Percentiles rank a stretch among this genome's conserved stretches.
phyloP scores from a whole-genome alignment of 2,329 filamentous ascomycete species.

The Trichoderma sp. region DNA sequence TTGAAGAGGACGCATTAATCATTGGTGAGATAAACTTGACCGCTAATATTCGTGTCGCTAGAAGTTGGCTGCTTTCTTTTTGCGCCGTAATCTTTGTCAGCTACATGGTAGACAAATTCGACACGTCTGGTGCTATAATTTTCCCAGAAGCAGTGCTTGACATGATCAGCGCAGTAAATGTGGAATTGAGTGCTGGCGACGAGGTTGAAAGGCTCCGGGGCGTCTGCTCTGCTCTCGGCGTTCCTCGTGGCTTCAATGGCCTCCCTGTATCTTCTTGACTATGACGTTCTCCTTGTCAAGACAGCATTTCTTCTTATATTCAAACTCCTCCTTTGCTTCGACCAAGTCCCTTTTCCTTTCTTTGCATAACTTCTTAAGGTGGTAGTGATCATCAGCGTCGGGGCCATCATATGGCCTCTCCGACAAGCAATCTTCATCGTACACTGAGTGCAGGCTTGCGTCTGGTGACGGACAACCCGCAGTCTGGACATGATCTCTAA shows the following conservation, averaged over 20 bases:
- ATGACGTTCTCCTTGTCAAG: not conserved
- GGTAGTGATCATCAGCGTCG: not conserved
- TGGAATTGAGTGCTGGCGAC: not conserved
- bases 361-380: not conserved
- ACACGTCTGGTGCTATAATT: not conserved
- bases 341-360: not conserved
- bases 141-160: not conserved
- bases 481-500: not conserved
- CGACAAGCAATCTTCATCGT: not conserved
- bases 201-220: not conserved
- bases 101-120: not conserved
- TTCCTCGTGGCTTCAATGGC: not conserved
- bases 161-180: not conserved
- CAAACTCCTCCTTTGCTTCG: not conserved
- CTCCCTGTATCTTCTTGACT: not conserved
- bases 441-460: no score
- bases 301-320: not conserved
- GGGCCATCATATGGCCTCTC: not conserved
- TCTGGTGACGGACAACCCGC: not conserved
- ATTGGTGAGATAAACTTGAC: not conserved
- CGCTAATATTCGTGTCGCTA: not conserved
- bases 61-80: not conserved
- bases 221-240: not conserved
- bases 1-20: accelerated
- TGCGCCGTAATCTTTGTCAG: not conserved